A percentile compares a stretch with the other conserved stretches of the same genome.
These are phyloP conservation scores for Fusarium sp. DNA, from an alignment of 2,329 filamentous ascomycete species.

Conservation along the genomic window DNA sequence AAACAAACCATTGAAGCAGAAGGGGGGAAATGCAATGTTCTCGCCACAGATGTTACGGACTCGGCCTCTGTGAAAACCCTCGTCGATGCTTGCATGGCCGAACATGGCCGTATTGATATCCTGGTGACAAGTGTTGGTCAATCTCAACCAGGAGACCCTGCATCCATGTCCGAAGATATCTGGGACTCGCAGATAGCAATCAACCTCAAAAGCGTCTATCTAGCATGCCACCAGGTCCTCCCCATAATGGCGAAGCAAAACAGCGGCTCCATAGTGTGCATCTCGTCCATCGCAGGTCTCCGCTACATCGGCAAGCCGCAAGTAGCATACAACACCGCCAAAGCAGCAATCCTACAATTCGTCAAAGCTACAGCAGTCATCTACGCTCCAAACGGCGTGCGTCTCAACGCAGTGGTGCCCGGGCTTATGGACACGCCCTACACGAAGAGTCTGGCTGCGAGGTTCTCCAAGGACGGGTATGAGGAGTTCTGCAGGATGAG, in stretches of 20 bases:
- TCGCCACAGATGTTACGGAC: constrained; percentile 65
- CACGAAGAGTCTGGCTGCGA: constrained; percentile 58
- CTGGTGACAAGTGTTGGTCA: constrained; percentile 72
- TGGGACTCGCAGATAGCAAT: constrained; percentile 68
- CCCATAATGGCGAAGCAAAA: constrained; percentile 66
- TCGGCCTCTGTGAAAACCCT: constrained; percentile 64
- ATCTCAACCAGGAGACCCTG: constrained; percentile 65
- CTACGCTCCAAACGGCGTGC: constrained; percentile 60
- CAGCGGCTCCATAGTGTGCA: constrained; percentile 59
- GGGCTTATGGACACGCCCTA: constrained; percentile 69
- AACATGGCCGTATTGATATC: constrained; percentile 69
- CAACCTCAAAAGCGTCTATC: constrained; percentile 68
- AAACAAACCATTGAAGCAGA: constrained; percentile 54
- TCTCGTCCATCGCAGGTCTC: constrained; percentile 65
- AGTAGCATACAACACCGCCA: constrained; percentile 65
- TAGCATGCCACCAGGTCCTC: constrained; percentile 64
- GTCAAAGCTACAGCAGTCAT: constrained; percentile 63
- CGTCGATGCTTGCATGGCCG: constrained; percentile 63
- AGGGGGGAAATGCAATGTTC: constrained; percentile 54
- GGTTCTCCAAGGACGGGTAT: constrained; percentile 59
- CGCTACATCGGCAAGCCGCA: constrained; percentile 64
- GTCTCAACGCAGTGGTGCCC: constrained; percentile 68
- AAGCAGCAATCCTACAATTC: constrained; percentile 65
- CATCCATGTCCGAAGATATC: constrained; percentile 59
- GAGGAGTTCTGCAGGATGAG: constrained; percentile 65